Base-by-base conservation (phyloP, 768 basidiomycete genomes). In the Tephrocybe sp. region DNA sequence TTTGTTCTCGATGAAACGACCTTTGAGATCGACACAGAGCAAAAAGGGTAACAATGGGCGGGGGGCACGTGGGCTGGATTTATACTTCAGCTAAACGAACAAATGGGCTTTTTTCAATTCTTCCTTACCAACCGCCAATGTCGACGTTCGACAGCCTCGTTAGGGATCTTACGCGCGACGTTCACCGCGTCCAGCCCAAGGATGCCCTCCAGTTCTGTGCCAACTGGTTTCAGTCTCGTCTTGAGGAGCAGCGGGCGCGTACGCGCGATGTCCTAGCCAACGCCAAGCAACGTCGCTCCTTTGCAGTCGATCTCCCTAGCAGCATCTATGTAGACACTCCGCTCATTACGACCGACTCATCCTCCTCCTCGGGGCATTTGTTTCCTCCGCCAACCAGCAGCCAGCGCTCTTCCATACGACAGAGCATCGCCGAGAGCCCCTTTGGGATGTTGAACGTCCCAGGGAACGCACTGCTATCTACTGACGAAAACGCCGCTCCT, bases 151-250 rank as follows among this genome's bases (percentile, higher is more conserved):
- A 93, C 57, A 72, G 75, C 36, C 88, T 98, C 56, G 76, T 97
- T 56, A 78, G 75, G 50, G 93, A 98, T 65, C 78, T 98, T 48
- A 86, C 90, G 58, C 85, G 91, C 65, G 95, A 96, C 67, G 83
- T 82, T 37, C 78, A 89, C 37, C 86, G 90, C 57, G 90, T 83
- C 3, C 90, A 93, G 66, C 94, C 96, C 18, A 85, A 82, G 61
- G 96, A 98, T 64, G 83, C 87, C 3, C 85, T 97, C 40, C 96
- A 98, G 70, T 93, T 88, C 69, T 91, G 88, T 62, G 85, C 95
- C 41, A 93, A 86, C 62, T 98, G 94, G 94, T 98, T 98, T 71
- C 90, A 94, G 66, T 78, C 80, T 55, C 83, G 90, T 49, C 76
- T 95, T 44, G 88, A 93, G 57, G 89, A 93, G 63, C 93, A 95